Percentiles rank a stretch among this genome's conserved stretches.
Evolutionary conservation across 495 filamentous ascomycete species (phyloP).

Genomic region (Ascobolus immersus): DNA sequence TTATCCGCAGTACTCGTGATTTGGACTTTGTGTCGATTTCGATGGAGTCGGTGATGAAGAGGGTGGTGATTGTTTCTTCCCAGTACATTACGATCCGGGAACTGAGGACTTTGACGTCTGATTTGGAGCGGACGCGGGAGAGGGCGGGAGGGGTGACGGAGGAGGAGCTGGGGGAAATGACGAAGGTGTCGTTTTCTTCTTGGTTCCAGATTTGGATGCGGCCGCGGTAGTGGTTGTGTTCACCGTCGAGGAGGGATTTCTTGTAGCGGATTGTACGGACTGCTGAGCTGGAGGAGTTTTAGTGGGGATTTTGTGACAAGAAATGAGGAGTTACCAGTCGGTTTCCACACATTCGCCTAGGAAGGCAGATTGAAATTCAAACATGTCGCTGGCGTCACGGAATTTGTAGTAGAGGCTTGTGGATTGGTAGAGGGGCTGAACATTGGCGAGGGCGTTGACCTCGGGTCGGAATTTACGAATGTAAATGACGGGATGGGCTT

Average conservation of each 20-base stretch:
- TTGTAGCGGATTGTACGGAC: constrained; percentile 8
- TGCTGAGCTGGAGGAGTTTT: constrained; percentile 2
- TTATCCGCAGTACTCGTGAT: constrained; percentile 2
- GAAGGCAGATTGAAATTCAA: constrained; percentile 10
- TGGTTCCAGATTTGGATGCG: constrained; percentile 10
- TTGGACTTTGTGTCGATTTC: constrained; percentile 5
- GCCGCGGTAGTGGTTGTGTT: constrained; percentile 9
- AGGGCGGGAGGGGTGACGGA: not conserved
- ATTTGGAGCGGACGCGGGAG: no score
- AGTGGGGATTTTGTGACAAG: no score
- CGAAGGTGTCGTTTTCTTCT: not conserved
- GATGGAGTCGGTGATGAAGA: constrained; percentile 13
- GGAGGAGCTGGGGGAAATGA: not conserved
- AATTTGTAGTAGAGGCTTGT: constrained; percentile 9
- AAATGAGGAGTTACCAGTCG: constrained; percentile 3
- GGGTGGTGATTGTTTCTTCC: constrained; percentile 6
- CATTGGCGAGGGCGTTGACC: no score
- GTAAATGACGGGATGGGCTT: constrained; percentile 10
- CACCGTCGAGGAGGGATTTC: constrained; percentile 3
- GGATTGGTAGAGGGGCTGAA: no score
- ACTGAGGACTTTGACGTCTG: constrained; percentile 6
- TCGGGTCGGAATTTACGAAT: no score
- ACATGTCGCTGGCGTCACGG: constrained; percentile 9
- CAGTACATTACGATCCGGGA: constrained; percentile 11
- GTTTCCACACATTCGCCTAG: constrained; percentile 10